phyloP scores from a whole-genome alignment of 1,139 yeast species.

The Geotrichum siamense region DNA sequence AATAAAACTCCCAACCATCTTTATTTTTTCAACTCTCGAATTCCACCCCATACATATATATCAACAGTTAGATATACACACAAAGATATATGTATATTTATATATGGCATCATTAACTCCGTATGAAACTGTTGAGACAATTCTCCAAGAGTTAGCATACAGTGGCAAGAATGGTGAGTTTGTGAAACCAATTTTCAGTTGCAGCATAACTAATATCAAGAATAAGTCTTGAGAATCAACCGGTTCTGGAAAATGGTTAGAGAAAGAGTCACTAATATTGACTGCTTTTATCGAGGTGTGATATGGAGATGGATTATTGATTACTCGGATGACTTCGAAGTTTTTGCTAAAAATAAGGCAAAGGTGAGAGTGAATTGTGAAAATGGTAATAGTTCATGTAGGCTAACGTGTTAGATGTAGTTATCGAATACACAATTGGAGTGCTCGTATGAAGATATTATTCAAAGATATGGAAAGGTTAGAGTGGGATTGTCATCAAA shows the following conservation, averaged over 20 bases:
- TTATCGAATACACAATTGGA: not conserved
- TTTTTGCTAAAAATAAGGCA: not conserved
- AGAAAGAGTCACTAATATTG: not conserved
- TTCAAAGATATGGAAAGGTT: not conserved
- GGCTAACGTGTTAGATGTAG: conserved; percentile 2
- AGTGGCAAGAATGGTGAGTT: conserved; percentile 4
- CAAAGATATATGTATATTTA: conserved; percentile 3
- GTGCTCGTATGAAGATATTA: not conserved
- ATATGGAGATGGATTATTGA: conserved; percentile 12
- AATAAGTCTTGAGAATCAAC: conserved; percentile 3
- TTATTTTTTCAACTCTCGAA: no score
- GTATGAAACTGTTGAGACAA: conserved; percentile 9
- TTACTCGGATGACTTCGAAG: conserved; percentile 6
- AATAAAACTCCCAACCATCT: no score
- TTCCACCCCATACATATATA: no score
- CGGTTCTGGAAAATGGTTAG: conserved; percentile 9
- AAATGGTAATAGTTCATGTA: not conserved
- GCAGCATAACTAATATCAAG: not conserved
- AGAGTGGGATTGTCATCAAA: not conserved
- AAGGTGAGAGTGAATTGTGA: conserved; percentile 2
- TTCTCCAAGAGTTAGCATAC: conserved; percentile 8
- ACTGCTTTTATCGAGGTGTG: conserved; percentile 3
- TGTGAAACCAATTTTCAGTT: not conserved
- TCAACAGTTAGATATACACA: no score
- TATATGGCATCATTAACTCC: conserved; percentile 7